These are phyloP conservation scores for Silybum marianum DNA, from an alignment of 129 eudicot species.

Conservation along the genomic window DNA sequence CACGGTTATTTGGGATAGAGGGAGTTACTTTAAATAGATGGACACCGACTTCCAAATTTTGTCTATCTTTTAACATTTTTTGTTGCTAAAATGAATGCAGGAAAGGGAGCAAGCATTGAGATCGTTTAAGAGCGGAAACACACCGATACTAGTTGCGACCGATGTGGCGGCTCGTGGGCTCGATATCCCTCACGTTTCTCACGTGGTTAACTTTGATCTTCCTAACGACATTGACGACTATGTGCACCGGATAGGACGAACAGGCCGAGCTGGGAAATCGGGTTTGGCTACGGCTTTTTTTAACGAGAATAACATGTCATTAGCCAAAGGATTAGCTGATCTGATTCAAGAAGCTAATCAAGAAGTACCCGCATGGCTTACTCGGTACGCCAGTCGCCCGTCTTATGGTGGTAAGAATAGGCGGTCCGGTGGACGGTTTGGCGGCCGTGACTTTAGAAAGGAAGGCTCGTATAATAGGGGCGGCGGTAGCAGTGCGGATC, in stretches of 20 bases:
- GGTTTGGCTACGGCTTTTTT: slow-evolving; percentile 59
- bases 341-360: slow-evolving; percentile 54
- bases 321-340: slow-evolving; percentile 63
- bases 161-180: slow-evolving; percentile 93
- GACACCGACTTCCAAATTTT: background rate
- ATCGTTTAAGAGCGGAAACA: slow-evolving; percentile 45
- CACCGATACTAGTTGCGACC: slow-evolving; percentile 60
- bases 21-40: background rate
- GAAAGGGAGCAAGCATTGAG: slow-evolving; percentile 51
- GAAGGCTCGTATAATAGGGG: slow-evolving; percentile 24
- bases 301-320: slow-evolving; percentile 48
- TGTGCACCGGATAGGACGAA: slow-evolving; percentile 70
- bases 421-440: slow-evolving; percentile 46
- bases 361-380: slow-evolving; percentile 47
- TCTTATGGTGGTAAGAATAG: slow-evolving; percentile 45
- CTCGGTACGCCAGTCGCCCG: slow-evolving; percentile 40
- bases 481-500: slow-evolving; percentile 19
- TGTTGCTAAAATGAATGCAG: slow-evolving; percentile 33
- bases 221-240: slow-evolving; percentile 88
- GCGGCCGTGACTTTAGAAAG: slow-evolving; percentile 49
- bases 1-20: background rate
- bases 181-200: slow-evolving; percentile 82
- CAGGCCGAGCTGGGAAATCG: slow-evolving; percentile 55
- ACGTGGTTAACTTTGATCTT: slow-evolving; percentile 79
- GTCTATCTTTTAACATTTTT: background rate